These are phyloP conservation scores for Debaryomyces fabryi DNA, from an alignment of 1,139 yeast genomes.

Conservation along the genomic window DNA sequence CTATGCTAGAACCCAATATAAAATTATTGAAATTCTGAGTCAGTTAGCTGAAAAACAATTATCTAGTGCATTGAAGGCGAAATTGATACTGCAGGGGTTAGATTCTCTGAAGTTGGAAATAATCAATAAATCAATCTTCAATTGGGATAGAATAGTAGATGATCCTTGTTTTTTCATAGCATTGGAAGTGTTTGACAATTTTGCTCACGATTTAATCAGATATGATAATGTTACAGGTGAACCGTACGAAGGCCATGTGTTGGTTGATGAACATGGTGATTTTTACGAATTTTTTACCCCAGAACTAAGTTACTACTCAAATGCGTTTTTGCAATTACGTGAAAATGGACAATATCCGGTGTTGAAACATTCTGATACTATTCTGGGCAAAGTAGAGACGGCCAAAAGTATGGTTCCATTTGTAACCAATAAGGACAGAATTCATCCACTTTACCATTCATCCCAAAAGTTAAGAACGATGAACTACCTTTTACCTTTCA, in stretches of 20 bases:
- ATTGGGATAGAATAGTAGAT: slow-evolving; percentile 64
- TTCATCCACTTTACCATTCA: slow-evolving; percentile 48
- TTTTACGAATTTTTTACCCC: slow-evolving; percentile 76
- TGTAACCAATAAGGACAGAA: slow-evolving; percentile 29
- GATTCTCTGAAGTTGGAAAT: slow-evolving; percentile 57
- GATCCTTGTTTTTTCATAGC: slow-evolving; percentile 83
- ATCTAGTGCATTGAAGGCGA: slow-evolving; percentile 38
- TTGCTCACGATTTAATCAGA: slow-evolving; percentile 79
- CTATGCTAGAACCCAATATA: slow-evolving; percentile 66
- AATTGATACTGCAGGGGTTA: slow-evolving; percentile 41
- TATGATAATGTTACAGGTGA: slow-evolving; percentile 69
- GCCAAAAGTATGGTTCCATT: slow-evolving; percentile 37
- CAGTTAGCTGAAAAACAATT: slow-evolving; percentile 68
- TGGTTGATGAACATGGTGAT: slow-evolving; percentile 74
- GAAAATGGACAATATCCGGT: slow-evolving; percentile 47
- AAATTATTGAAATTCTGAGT: slow-evolving; percentile 75
- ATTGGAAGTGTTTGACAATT: slow-evolving; percentile 82
- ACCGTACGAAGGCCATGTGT: slow-evolving; percentile 80
- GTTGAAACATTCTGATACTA: slow-evolving; percentile 24
- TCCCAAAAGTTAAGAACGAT: slow-evolving; percentile 31
- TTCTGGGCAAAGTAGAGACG: slow-evolving; percentile 25
- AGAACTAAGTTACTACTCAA: slow-evolving; percentile 63
- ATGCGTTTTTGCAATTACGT: slow-evolving; percentile 56
- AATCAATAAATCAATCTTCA: slow-evolving; percentile 73
- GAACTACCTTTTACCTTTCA: slow-evolving; percentile 54